phyloP scores from a whole-genome alignment of 495 filamentous ascomycete species.

The Penicillium parvum region DNA sequence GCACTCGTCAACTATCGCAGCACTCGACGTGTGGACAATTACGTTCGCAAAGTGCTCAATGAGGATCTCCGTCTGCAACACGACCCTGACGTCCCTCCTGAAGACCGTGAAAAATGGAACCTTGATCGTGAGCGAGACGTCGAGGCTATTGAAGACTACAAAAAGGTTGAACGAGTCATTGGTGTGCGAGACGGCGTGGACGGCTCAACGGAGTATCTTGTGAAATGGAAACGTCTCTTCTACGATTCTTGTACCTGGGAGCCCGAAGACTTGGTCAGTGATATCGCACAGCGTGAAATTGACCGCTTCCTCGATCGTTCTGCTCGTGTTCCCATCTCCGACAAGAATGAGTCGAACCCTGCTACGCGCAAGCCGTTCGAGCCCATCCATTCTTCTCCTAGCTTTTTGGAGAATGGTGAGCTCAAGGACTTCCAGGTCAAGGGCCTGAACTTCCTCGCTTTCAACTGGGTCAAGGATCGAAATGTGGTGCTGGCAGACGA shows the following conservation, averaged over 20 bases:
- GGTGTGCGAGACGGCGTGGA: slow-evolving; percentile 70
- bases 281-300: slow-evolving; percentile 77
- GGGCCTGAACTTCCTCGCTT: slow-evolving; percentile 88
- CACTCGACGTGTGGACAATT: slow-evolving; percentile 86
- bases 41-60: slow-evolving; percentile 74
- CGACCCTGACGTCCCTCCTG: slow-evolving; percentile 67
- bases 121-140: slow-evolving; percentile 82
- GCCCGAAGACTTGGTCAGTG: slow-evolving; percentile 62
- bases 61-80: slow-evolving; percentile 66
- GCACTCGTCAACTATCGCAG: slow-evolving; percentile 65
- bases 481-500: slow-evolving; percentile 97
- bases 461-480: slow-evolving; percentile 86
- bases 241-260: slow-evolving; percentile 98
- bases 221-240: slow-evolving; percentile 84
- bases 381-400: slow-evolving; percentile 70
- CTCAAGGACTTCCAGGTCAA: slow-evolving; percentile 92
- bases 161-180: slow-evolving; percentile 89
- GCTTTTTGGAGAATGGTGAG: slow-evolving; percentile 78
- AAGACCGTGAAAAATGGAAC: slow-evolving; percentile 87
- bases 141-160: slow-evolving; percentile 79
- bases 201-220: slow-evolving; percentile 68
- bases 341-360: slow-evolving; percentile 66
- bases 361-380: slow-evolving; percentile 68
- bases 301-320: slow-evolving; percentile 85
- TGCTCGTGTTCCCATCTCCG: slow-evolving; percentile 68